Conservation (phyloP, 352 stramenopile species). For the Elongisporangium undulatum region DNA sequence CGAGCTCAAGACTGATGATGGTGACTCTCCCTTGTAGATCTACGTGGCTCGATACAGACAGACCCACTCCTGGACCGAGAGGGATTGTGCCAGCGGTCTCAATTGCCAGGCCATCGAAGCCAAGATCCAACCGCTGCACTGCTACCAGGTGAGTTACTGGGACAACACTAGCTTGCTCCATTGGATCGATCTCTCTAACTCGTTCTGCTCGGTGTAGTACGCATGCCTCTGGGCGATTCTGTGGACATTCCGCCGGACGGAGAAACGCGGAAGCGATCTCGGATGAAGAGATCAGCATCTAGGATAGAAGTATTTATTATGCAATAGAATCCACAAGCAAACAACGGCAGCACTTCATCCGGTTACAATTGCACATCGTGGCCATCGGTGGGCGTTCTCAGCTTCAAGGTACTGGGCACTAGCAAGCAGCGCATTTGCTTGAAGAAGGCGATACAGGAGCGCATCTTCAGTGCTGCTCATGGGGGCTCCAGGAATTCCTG, state of each 20-base stretch:
- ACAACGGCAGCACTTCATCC: neutral
- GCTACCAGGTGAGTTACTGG: conserved; percentile 3
- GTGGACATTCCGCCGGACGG: conserved; percentile 35
- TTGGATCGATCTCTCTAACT: neutral
- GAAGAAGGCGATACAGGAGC: neutral
- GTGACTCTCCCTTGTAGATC: neutral
- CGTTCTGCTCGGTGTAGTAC: conserved; percentile 11
- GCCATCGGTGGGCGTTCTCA: neutral
- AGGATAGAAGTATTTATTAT: neutral
- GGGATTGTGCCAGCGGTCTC: conserved; percentile 2
- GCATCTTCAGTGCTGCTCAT: neutral
- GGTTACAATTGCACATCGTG: neutral
- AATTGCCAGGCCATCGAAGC: neutral
- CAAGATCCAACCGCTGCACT: conserved; percentile 2
- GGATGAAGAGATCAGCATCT: neutral
- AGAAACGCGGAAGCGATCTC: conserved; percentile 20
- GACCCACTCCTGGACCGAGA: neutral
- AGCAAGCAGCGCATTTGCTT: neutral
- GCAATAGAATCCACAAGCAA: neutral
- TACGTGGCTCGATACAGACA: neutral
- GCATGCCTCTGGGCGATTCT: conserved; percentile 30
- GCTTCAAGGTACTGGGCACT: neutral
- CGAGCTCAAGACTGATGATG: no score
- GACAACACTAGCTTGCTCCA: neutral
- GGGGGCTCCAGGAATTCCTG: neutral